Evolutionary conservation across 768 basidiomycete genomes (phyloP).

Genomic region (Mycena olivaceomarginata): DNA sequence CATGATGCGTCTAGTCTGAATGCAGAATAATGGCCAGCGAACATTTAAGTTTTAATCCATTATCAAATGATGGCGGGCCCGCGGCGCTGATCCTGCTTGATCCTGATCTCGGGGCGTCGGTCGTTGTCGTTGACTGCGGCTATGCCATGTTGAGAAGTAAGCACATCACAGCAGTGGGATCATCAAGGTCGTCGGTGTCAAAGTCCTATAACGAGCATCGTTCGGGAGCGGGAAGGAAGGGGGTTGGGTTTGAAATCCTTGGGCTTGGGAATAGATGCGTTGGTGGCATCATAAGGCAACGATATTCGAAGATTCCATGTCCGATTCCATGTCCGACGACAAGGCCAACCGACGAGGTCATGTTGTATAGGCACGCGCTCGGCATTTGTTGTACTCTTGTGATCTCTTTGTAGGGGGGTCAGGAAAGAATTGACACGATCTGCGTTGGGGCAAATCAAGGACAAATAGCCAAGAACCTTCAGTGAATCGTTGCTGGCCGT

Average conservation of each 20-base stretch:
- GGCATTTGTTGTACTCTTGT: not conserved
- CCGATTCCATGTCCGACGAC: not conserved
- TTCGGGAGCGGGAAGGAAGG: not conserved
- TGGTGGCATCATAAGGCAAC: not conserved
- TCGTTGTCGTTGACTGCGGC: not conserved
- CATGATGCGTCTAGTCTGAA: conserved; percentile 17
- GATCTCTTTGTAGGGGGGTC: not conserved
- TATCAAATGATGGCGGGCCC: conserved; percentile 17
- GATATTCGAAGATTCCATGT: too few species aligned
- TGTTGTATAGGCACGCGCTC: not conserved
- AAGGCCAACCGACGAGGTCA: conserved; percentile 1
- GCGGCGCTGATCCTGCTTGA: conserved; percentile 18
- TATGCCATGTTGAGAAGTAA: not conserved
- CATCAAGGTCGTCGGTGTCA: not conserved
- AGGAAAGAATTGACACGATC: not conserved
- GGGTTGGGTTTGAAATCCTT: not conserved
- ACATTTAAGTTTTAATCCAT: not conserved
- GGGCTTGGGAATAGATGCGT: too few species aligned
- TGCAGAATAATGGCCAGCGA: not conserved
- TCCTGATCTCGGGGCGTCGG: conserved; percentile 21
- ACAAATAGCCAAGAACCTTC: not conserved
- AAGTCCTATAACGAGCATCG: not conserved
- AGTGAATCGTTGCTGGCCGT: not conserved
- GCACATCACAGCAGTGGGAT: not conserved
- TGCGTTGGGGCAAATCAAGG: not conserved